Percentiles rank a stretch among this genome's conserved stretches.
Conservation (phyloP, 1,139 yeast species). For the Insectozyma bohioensis region DNA sequence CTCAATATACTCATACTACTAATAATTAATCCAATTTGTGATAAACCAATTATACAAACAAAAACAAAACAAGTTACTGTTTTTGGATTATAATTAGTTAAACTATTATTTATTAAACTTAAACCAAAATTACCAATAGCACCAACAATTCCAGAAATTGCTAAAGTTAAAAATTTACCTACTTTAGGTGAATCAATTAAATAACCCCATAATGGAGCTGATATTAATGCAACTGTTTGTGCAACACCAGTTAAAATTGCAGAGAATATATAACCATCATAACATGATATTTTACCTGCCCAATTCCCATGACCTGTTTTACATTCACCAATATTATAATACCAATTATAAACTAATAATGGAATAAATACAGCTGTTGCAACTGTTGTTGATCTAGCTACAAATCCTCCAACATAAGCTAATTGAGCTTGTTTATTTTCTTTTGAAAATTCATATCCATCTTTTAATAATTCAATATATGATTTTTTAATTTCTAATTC, state of each 20-base stretch:
- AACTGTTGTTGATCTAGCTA: conserved; percentile 65
- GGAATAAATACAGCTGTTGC: conserved; percentile 65
- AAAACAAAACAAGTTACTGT: conserved; percentile 30
- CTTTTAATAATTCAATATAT: conserved; percentile 36
- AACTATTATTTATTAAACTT: conserved; percentile 18
- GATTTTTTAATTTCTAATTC: conserved; percentile 3
- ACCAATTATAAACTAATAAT: conserved; percentile 58
- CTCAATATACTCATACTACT: conserved; percentile 45
- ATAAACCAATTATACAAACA: conserved; percentile 36
- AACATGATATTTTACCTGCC: conserved; percentile 45
- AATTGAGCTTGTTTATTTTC: conserved; percentile 37
- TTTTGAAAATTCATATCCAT: conserved; percentile 43
- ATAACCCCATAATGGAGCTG: conserved; percentile 66
- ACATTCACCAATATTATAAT: conserved; percentile 50
- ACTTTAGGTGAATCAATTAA: conserved; percentile 43
- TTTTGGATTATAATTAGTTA: conserved; percentile 32
- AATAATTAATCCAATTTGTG: conserved; percentile 61
- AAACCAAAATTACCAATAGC: conserved; percentile 32
- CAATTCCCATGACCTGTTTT: conserved; percentile 28
- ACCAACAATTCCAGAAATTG: conserved; percentile 43
- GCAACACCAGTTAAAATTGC: conserved; percentile 70
- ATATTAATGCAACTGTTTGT: conserved; percentile 54
- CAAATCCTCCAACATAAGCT: conserved; percentile 63
- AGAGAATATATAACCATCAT: conserved; percentile 63
- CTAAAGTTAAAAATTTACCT: conserved; percentile 33